Evolutionary conservation across 768 basidiomycete genomes (phyloP).

Genomic region (Mycena leptocephala): DNA sequence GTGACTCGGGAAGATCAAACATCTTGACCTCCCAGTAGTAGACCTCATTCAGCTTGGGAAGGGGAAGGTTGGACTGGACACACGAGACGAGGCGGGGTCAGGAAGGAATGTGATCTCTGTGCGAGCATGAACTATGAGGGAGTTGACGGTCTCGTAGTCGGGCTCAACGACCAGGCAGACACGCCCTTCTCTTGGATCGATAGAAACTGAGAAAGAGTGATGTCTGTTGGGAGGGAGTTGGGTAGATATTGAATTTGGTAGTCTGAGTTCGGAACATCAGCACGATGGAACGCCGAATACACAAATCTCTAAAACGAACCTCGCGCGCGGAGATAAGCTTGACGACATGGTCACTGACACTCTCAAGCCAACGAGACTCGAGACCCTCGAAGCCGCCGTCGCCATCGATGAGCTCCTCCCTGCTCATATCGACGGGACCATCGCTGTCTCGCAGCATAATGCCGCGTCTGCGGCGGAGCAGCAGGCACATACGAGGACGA

Average conservation of each 20-base stretch:
- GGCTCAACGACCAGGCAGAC: constrained; percentile 99
- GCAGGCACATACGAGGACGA: constrained; percentile 94
- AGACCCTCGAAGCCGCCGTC: constrained; percentile 96
- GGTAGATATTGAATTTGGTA: constrained; percentile 92
- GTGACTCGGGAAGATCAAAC: constrained; percentile 95
- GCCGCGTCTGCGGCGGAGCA: constrained; percentile 83
- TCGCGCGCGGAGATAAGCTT: constrained; percentile 89
- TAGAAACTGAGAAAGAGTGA: constrained; percentile 98
- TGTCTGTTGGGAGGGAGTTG: constrained; percentile 97
- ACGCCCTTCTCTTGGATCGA: constrained; percentile 99
- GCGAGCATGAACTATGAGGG: constrained; percentile 93
- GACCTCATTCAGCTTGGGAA: constrained; percentile 98
- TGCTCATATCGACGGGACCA: constrained; percentile 94
- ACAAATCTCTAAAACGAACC: constrained; percentile 64
- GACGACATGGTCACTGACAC: constrained; percentile 75
- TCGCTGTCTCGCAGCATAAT: constrained; percentile 89
- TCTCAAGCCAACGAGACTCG: constrained; percentile 95
- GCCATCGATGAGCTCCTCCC: constrained; percentile 91
- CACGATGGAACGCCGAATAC: constrained; percentile 19
- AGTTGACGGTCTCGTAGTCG: constrained; percentile 95
- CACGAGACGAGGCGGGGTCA: constrained; percentile 96
- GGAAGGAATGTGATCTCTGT: constrained; percentile 99
- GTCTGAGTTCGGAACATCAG: constrained; percentile 60
- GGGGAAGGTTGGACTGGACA: constrained; percentile 96
- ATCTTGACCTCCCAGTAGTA: constrained; percentile 99